Conservation (phyloP, 2,329 filamentous ascomycete species). For the Venturia oleaginea region DNA sequence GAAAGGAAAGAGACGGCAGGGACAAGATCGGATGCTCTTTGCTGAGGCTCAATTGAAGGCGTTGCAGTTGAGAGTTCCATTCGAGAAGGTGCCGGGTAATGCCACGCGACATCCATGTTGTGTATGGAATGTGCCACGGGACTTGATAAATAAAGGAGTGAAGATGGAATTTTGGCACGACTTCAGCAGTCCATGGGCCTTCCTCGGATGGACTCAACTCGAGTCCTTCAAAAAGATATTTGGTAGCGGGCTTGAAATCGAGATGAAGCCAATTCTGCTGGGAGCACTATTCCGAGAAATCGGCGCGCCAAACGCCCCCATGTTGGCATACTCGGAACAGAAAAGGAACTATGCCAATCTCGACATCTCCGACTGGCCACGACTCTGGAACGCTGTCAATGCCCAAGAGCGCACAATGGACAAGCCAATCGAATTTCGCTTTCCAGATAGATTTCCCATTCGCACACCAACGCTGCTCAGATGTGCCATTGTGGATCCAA, state of each 20-base stretch:
- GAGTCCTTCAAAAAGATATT: slow-evolving; percentile 22
- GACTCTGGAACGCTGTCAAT: slow-evolving; percentile 26
- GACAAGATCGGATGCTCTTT: slow-evolving; percentile 29
- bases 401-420: slow-evolving; percentile 21
- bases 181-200: slow-evolving; percentile 28
- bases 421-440: slow-evolving; percentile 23
- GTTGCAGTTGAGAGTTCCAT: slow-evolving; percentile 17
- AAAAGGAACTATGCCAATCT: slow-evolving; percentile 24
- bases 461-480: slow-evolving; percentile 26
- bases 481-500: slow-evolving; percentile 23
- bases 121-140: background rate
- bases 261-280: slow-evolving; percentile 26
- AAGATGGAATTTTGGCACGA: slow-evolving; percentile 28
- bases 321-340: slow-evolving; percentile 19
- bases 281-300: slow-evolving; percentile 29
- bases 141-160: slow-evolving; percentile 1
- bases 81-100: slow-evolving; percentile 13
- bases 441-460: slow-evolving; percentile 26
- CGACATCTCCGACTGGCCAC: slow-evolving; percentile 26
- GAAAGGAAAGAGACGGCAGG: slow-evolving; percentile 16
- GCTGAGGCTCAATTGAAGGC: slow-evolving; percentile 22
- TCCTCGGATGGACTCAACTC: slow-evolving; percentile 27
- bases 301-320: slow-evolving; percentile 26
- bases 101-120: background rate
- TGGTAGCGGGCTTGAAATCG: slow-evolving; percentile 21